phyloP scores from a whole-genome alignment of 805 yeast species.

The Zygosaccharomyces gambellarensis region DNA sequence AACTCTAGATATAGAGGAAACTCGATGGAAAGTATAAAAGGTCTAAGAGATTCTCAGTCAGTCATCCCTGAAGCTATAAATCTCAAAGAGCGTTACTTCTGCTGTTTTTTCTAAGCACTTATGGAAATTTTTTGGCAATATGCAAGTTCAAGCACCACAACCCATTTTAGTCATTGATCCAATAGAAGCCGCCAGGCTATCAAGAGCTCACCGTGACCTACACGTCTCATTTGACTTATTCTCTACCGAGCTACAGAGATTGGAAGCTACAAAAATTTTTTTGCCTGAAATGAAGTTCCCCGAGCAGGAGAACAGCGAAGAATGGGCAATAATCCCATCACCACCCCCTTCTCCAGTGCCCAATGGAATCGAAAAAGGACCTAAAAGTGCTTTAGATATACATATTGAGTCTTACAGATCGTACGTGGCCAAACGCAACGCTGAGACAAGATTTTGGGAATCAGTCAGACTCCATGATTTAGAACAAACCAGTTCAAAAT shows the following conservation, averaged over 20 bases:
- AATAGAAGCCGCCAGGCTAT: not conserved
- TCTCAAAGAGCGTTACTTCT: too few relatives aligned
- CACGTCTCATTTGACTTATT: constrained; percentile 5
- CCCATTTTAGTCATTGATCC: not conserved
- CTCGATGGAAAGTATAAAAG: not conserved
- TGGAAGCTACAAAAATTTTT: not conserved
- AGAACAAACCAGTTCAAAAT: not conserved
- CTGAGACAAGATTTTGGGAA: not conserved
- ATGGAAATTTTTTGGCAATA: not conserved
- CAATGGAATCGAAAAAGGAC: too few relatives aligned
- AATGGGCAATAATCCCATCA: constrained; percentile 2
- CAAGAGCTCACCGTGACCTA: not conserved
- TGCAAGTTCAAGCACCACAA: not conserved
- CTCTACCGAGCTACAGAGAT: constrained; percentile 4
- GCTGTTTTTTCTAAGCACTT: too few relatives aligned
- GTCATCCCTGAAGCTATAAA: too few relatives aligned
- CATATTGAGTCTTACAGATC: constrained; percentile 2
- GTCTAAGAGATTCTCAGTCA: too few relatives aligned
- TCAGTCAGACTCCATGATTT: not conserved
- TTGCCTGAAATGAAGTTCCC: constrained; percentile 3
- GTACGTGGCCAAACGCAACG: constrained; percentile 1
- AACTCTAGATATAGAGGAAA: not conserved
- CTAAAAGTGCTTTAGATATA: not conserved
- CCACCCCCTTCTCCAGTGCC: not conserved
- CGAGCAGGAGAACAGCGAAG: constrained; percentile 9